Base-by-base conservation (phyloP, 352 stramenopile genomes). In the Globisporangium abappressorium region DNA sequence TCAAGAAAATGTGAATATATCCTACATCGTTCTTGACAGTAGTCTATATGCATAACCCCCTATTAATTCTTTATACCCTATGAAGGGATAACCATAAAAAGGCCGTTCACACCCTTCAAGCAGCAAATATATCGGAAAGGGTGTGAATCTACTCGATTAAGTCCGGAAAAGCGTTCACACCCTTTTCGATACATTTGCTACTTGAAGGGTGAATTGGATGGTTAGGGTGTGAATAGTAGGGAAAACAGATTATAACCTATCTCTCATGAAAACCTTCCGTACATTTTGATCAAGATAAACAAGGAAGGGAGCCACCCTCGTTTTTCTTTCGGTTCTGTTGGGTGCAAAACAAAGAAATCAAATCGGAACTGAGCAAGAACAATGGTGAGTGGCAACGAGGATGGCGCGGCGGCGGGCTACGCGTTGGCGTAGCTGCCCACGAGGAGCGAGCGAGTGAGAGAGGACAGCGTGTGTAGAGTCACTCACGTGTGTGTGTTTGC, bases 291-390 rank as follows among this genome's bases (percentile, higher is more conserved):
- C 5, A 51, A 51, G 6, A 51, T 51, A 24, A 22, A 51, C 18
- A 51, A 18, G 43, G 18, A 51, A 12, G 43, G 43, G 43, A 51
- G 43, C 18, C 43, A 18, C 24, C 43, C 43, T 51, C 43, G 18
- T 51, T 51, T 49, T 49, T n/a, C 20, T 9, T 49, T 49, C n/a
- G 41, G 9, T n/a, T 49, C 41, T n/a, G 15, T 47, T 58, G 54
- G 54, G 54, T 43, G 18, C 55, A 61, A 46, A 61, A 51, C 18
- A 28, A 61, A 61, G 55, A 46, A 60, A 61, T 61, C 56, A 26
- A 54, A 54, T 18, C 18, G 7, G 8, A n/a, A 26, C 1, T 20
- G 4, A 8, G 20, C 28, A 5, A 28, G 56, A 33, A 61, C 56
- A 62, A 62, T 62, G 56, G 56, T 62, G 56, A 46, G 30, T 38